Conservation (phyloP, 2,329 filamentous ascomycete genomes). For the Verticillium klebahnii region DNA sequence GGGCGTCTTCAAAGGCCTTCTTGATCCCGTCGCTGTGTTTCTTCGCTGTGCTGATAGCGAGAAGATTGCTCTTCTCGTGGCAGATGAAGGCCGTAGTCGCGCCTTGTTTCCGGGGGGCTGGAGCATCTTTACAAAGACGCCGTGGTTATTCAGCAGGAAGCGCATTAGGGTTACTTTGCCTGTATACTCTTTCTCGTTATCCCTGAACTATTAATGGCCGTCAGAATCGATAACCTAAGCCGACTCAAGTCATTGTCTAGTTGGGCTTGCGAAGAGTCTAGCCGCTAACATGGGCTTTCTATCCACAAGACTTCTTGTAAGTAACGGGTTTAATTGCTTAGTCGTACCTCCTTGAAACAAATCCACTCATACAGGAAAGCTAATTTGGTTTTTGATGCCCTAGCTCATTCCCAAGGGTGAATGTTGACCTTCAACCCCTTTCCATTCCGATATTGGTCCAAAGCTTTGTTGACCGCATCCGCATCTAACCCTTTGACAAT, state of each 20-base stretch:
- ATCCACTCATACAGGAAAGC: no score
- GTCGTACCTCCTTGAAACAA: no score
- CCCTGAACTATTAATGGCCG: no score
- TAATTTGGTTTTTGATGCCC: no score
- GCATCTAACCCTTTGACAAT: slow-evolving; percentile 1
- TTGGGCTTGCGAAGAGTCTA: no score
- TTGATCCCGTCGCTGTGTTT: neutral
- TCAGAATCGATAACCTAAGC: no score
- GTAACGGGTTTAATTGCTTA: no score
- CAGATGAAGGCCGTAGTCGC: neutral
- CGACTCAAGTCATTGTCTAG: no score
- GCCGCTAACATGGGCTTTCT: no score
- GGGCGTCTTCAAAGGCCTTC: neutral
- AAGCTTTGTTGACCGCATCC: slow-evolving; percentile 2
- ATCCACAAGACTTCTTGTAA: no score
- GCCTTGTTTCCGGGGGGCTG: neutral
- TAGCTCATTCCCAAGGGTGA: neutral
- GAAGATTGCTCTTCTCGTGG: neutral
- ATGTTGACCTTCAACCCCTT: slow-evolving; percentile 1
- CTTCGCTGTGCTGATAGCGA: neutral
- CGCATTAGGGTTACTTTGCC: slow-evolving; percentile 3
- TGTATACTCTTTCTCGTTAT: no score
- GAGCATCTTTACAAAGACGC: neutral
- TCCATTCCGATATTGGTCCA: slow-evolving; percentile 1
- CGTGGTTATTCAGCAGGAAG: neutral